Evolutionary conservation across 2,329 filamentous ascomycete species (phyloP).

Genomic region (Pseudogymnoascus sp.): DNA sequence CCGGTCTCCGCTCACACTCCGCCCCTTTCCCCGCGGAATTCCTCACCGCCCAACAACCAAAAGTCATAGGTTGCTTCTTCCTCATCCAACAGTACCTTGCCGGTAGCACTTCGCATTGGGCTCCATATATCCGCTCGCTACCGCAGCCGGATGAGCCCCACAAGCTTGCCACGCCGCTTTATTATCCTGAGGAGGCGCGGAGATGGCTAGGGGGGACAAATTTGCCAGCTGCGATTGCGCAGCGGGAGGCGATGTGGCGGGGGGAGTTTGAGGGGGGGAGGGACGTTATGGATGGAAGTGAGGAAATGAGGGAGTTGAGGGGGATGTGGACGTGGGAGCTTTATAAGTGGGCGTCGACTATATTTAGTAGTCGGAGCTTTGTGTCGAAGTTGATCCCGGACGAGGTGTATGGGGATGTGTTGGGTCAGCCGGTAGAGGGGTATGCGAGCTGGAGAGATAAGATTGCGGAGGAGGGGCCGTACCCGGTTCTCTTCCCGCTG

Average conservation of each 20-base stretch:
- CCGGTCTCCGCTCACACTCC: constrained; percentile 20
- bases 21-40: constrained; percentile 41
- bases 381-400: constrained; percentile 45
- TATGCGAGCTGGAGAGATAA: not conserved
- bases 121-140: constrained; percentile 56
- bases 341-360: constrained; percentile 56
- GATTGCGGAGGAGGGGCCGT: not conserved
- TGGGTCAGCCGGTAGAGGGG: not conserved
- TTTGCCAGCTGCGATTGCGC: constrained; percentile 21
- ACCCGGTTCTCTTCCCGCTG: constrained; percentile 56
- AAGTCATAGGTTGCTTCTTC: constrained; percentile 59
- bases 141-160: constrained; percentile 49
- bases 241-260: constrained; percentile 21
- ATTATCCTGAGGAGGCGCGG: constrained; percentile 54
- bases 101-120: constrained; percentile 54
- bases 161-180: constrained; percentile 49
- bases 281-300: constrained; percentile 10
- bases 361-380: constrained; percentile 59
- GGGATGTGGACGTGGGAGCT: constrained; percentile 31
- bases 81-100: constrained; percentile 59
- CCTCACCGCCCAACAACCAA: constrained; percentile 41
- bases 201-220: constrained; percentile 37
- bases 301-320: not conserved
- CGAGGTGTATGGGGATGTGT: constrained; percentile 15
- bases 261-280: constrained; percentile 21